Conservation (phyloP, 768 basidiomycete genomes). For the Lentinus tigrinus region DNA sequence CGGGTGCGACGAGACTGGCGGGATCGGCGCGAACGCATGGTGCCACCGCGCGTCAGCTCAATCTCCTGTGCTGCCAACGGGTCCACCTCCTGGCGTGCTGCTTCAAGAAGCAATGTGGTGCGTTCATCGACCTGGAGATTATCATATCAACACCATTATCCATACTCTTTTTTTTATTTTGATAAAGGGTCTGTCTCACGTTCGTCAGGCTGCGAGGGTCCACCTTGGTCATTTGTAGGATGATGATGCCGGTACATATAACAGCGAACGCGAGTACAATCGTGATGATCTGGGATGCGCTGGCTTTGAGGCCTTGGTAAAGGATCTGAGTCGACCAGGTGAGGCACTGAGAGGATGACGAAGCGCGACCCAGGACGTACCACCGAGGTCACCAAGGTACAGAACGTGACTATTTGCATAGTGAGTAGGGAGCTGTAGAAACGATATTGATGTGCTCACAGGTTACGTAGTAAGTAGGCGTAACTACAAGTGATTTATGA, state of each 20-base stretch:
- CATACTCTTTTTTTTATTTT: too few species aligned
- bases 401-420: slow-evolving; percentile 64
- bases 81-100: slow-evolving; percentile 53
- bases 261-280: slow-evolving; percentile 87
- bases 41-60: slow-evolving; percentile 15
- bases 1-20: slow-evolving; percentile 6
- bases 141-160: not conserved
- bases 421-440: slow-evolving; percentile 2
- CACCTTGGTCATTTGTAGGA: slow-evolving; percentile 92
- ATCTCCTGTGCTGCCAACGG: slow-evolving; percentile 19
- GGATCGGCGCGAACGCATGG: slow-evolving; percentile 24
- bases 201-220: slow-evolving; percentile 71
- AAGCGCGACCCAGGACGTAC: slow-evolving; percentile 36
- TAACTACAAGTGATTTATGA: slow-evolving; percentile 48
- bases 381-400: slow-evolving; percentile 75
- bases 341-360: not conserved
- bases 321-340: slow-evolving; percentile 53
- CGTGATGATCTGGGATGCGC: slow-evolving; percentile 76
- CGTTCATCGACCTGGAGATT: slow-evolving; percentile 69
- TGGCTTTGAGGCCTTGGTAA: slow-evolving; percentile 81
- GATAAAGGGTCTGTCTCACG: too few species aligned
- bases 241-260: slow-evolving; percentile 85
- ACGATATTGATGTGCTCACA: slow-evolving; percentile 42
- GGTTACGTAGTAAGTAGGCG: slow-evolving; percentile 79
- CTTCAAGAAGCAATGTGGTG: slow-evolving; percentile 84